A percentile compares a stretch with the other conserved stretches of the same genome.
These are phyloP conservation scores for Gossypium schwendimanii DNA, from an alignment of 441 rosid species.

Conservation along the genomic window DNA sequence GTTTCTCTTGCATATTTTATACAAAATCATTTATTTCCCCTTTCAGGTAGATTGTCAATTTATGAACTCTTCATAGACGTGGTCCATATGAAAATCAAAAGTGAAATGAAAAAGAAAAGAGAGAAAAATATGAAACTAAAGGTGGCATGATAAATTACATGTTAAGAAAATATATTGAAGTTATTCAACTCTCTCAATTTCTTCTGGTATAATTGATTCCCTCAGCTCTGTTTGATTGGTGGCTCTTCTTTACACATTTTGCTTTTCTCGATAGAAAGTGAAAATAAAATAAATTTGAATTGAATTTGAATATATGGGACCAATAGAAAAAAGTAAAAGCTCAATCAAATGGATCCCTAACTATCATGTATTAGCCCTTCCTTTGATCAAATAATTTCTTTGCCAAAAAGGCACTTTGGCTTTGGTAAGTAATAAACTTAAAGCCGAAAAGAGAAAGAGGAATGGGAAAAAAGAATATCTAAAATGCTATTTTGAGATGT, in stretches of 20 bases:
- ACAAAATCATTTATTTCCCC: background rate
- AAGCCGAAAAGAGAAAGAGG: background rate
- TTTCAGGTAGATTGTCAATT: background rate
- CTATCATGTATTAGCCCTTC: background rate
- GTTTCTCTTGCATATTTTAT: background rate
- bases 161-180: background rate
- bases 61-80: background rate
- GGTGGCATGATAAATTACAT: slow-evolving; percentile 2
- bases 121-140: background rate
- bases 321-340: background rate
- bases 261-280: background rate
- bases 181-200: background rate
- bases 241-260: background rate
- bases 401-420: background rate
- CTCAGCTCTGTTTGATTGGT: background rate
- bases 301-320: background rate
- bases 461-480: background rate
- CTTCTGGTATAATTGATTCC: background rate
- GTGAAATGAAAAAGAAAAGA: background rate
- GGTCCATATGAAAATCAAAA: slow-evolving; percentile 2
- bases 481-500: background rate
- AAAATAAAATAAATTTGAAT: background rate
- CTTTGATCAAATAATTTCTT: slow-evolving; percentile 7
- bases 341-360: background rate
- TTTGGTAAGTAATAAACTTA: background rate